These are phyloP conservation scores for Globisporangium takayamanum DNA, from an alignment of 352 stramenopile species.

Conservation along the genomic window DNA sequence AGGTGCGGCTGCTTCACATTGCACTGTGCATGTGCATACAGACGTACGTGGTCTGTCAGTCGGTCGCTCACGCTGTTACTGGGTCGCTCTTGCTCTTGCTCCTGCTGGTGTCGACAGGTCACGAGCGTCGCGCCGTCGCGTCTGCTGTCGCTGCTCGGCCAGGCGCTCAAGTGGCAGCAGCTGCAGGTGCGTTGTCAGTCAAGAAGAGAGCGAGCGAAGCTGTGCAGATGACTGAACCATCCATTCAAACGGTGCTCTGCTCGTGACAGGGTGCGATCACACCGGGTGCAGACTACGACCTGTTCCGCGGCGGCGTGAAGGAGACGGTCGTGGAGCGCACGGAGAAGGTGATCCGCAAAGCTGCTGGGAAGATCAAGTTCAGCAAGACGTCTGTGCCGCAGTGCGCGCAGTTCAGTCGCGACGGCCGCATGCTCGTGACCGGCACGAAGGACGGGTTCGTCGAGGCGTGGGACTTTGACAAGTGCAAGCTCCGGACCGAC, in stretches of 20 bases:
- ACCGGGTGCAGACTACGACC: conserved; percentile 62
- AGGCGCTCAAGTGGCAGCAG: conserved; percentile 90
- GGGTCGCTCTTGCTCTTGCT: too few species aligned
- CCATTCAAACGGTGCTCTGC: neutral
- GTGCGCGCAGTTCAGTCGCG: conserved; percentile 81
- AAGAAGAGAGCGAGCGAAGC: neutral
- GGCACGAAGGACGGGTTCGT: conserved; percentile 94
- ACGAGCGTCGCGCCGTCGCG: conserved; percentile 78
- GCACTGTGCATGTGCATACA: neutral
- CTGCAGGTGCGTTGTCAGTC: conserved; percentile 31
- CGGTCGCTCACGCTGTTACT: neutral
- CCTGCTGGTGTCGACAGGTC: conserved; percentile 8
- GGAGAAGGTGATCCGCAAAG: conserved; percentile 61
- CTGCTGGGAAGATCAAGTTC: conserved; percentile 87
- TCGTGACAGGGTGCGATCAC: conserved; percentile 42
- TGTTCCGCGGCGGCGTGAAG: conserved; percentile 72
- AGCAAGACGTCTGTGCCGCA: conserved; percentile 77
- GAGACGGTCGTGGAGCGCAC: conserved; percentile 41
- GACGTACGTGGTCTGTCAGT: neutral
- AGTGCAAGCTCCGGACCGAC: conserved; percentile 87
- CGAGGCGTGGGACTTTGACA: conserved; percentile 92
- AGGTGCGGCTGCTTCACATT: conserved; percentile 26
- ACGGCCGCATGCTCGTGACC: conserved; percentile 87
- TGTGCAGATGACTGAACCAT: neutral
- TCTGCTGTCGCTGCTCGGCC: conserved; percentile 80